phyloP scores from a whole-genome alignment of 345 rosid genomes.

The Brassica napus region Da-Ae NC_063452.1:23699001-23699500 shows the following conservation, averaged over 20 bases:
- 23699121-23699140: no score
- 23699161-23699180: no score
- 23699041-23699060: no score
- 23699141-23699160: no score
- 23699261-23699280: background rate
- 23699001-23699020: no score
- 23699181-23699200: no score
- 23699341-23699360: background rate
- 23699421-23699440: background rate
- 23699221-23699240: background rate
- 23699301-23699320: background rate
- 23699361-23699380: background rate
- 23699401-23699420: background rate
- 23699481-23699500: background rate
- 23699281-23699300: background rate
- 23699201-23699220: no score
- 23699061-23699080: no score
- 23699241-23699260: background rate
- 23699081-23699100: no score
- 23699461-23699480: background rate
- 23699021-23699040: no score
- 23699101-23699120: no score
- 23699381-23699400: background rate
- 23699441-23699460: background rate
- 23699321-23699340: background rate